phyloP scores from a whole-genome alignment of 1,284 basidiomycete species.

The Cutaneotrichosporon cyanovorans region DNA sequence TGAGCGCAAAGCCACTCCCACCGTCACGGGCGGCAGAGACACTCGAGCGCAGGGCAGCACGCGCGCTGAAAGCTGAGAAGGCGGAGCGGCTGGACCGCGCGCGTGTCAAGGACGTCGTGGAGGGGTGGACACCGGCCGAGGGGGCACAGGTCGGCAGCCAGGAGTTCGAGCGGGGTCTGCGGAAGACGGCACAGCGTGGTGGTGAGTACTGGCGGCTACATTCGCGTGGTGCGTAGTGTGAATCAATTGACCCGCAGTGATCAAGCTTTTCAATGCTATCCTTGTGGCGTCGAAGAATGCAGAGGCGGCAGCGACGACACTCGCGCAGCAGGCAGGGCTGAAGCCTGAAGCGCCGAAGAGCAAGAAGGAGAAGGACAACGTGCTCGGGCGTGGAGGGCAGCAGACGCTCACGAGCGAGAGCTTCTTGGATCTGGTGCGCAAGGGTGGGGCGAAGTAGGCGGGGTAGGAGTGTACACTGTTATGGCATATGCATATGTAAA shows the following conservation, averaged over 20 bases:
- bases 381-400: constrained; percentile 41
- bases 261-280: constrained; percentile 49
- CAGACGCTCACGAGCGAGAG: constrained; percentile 45
- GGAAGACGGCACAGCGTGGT: constrained; percentile 47
- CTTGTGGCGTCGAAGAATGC: constrained; percentile 40
- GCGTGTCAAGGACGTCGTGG: constrained; percentile 39
- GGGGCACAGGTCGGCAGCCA: constrained; percentile 31
- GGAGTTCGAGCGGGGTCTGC: constrained; percentile 45
- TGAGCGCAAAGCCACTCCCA: constrained; percentile 32
- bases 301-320: constrained; percentile 25
- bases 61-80: constrained; percentile 33
- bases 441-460: constrained; percentile 3
- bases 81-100: constrained; percentile 41
- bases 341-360: constrained; percentile 33
- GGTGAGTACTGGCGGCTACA: constrained; percentile 33
- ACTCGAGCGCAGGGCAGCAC: constrained; percentile 28
- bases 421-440: constrained; percentile 47
- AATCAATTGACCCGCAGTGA: constrained; percentile 32
- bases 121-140: constrained; percentile 37
- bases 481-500: neutral
- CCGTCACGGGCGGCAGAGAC: constrained; percentile 28
- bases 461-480: too few species aligned
- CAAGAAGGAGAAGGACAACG: constrained; percentile 45
- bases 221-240: too few species aligned
- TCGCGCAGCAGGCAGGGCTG: constrained; percentile 30